These are phyloP conservation scores for Mucor saturninus DNA, from an alignment of 371 early-diverging fungal genomes.

Conservation along the genomic window DNA sequence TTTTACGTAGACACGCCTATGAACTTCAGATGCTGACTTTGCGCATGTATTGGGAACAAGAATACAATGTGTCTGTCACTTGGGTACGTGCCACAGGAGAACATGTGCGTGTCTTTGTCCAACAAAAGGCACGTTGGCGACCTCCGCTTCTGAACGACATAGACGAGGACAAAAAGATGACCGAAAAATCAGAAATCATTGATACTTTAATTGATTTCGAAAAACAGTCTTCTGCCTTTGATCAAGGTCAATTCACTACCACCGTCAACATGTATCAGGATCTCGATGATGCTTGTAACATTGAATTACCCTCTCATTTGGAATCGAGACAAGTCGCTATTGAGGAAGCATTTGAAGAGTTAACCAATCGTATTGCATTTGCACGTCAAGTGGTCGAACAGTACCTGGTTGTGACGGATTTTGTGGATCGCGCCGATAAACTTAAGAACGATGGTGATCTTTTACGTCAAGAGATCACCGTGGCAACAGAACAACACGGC, in stretches of 20 bases:
- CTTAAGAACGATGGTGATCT: constrained; percentile 32
- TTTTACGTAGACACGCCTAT: constrained; percentile 40
- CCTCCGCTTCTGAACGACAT: constrained; percentile 11
- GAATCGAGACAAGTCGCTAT: constrained; percentile 48
- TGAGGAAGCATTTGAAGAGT: constrained; percentile 48
- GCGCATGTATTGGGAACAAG: constrained; percentile 54
- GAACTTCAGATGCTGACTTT: constrained; percentile 47
- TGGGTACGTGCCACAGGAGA: constrained; percentile 36
- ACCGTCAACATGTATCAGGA: constrained; percentile 52
- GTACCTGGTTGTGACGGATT: constrained; percentile 42
- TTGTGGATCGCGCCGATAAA: constrained; percentile 34
- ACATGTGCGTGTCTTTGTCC: constrained; percentile 33
- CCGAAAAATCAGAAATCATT: constrained; percentile 21
- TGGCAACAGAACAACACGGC: constrained; percentile 21
- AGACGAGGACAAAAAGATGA: background rate
- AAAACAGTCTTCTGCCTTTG: constrained; percentile 37
- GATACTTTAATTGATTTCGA: constrained; percentile 36
- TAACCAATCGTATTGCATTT: constrained; percentile 46
- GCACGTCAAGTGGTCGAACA: constrained; percentile 54
- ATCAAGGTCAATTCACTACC: constrained; percentile 44
- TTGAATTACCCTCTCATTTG: constrained; percentile 47
- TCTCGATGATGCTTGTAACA: constrained; percentile 46
- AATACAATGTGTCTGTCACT: constrained; percentile 28
- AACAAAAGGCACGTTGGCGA: constrained; percentile 39
- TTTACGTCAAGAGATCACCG: constrained; percentile 28